A percentile compares a stretch with the other conserved stretches of the same genome.
phyloP scores from a whole-genome alignment of 2,329 filamentous ascomycete genomes.

The Aspergillus carbonarius region DNA sequence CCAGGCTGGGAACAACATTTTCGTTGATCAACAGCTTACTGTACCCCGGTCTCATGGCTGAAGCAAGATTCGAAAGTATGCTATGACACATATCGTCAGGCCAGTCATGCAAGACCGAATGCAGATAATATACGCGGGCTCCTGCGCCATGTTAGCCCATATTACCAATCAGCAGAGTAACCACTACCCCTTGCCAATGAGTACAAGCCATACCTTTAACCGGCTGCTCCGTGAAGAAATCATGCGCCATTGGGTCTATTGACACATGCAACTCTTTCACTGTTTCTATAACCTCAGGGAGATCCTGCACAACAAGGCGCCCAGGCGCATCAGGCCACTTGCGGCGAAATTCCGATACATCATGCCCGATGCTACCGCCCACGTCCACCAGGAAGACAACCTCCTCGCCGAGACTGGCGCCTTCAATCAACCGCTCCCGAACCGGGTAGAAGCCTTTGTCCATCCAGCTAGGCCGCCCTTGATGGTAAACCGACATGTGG shows the following conservation, averaged over 20 bases:
- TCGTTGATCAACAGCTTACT: slow-evolving; percentile 48
- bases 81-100: slow-evolving; percentile 29
- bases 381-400: slow-evolving; percentile 43
- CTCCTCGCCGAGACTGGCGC: slow-evolving; percentile 1
- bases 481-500: slow-evolving; percentile 21
- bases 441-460: slow-evolving; percentile 29
- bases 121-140: slow-evolving; percentile 28
- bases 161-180: not conserved
- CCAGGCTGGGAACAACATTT: slow-evolving; percentile 39
- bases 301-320: slow-evolving; percentile 50
- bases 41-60: slow-evolving; percentile 41
- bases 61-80: slow-evolving; percentile 28
- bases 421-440: slow-evolving; percentile 18
- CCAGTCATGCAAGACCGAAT: slow-evolving; percentile 29
- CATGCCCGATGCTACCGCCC: slow-evolving; percentile 44
- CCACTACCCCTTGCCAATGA: not conserved
- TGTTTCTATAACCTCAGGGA: slow-evolving; percentile 37
- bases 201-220: not conserved
- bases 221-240: slow-evolving; percentile 48
- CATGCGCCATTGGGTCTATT: slow-evolving; percentile 38
- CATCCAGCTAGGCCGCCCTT: slow-evolving; percentile 21
- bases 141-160: slow-evolving; percentile 17
- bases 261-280: slow-evolving; percentile 13
- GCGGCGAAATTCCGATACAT: slow-evolving; percentile 36
- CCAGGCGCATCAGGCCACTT: slow-evolving; percentile 42